Evolutionary conservation across 371 early-diverging fungal species (phyloP), one percentile per base, ranked within the genome.

Genomic region (Synchytrium microbalum): DNA sequence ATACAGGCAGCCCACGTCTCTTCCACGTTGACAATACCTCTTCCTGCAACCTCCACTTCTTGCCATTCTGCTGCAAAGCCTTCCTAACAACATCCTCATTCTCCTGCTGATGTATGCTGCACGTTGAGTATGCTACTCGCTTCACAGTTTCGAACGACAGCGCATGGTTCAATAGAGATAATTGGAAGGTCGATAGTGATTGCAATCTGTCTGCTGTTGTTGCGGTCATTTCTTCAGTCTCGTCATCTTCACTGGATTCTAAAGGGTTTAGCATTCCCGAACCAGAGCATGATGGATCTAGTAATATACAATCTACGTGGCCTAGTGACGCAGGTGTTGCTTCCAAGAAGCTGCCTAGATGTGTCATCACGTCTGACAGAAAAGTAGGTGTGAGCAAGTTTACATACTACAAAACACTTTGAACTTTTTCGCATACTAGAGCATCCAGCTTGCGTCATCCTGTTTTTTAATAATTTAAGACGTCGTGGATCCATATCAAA

Each of bases 261-360:
- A 93, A 75, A 61, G 86, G 83, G 66, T 96, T 94, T 67, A 93
- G 67, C 52, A 95, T 98, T 1, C 99, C 99, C 23, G 96, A 95
- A 1, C 99, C 99, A 46, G 95, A 93, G 71, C 99, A 99, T 2
- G 94, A 92, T 16, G 99, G 99, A 77, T 99, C 99, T 46, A 98
- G 75, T 46, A 99, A 72, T 57, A 96, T 88, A 75, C 93, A 95
- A 60, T 93, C 90, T 3, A 94, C 93, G 32, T 59, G 59, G 64
- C 65, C 1, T 75, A 72, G 69, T 80, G 90, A 32, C 76, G 63
- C 19, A 76, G 90, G 88, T 64, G 89, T 79, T 8, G 83, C 76
- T 28, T 90, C 88, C 51, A 93, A 76, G 64, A 93, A 93, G 57
- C 78, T 81, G 46, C 46, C 46, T 5, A 38, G 46, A 38, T 1